A percentile compares a stretch with the other conserved stretches of the same genome.
phyloP scores from a whole-genome alignment of 176 grass and related monocot genomes.

The Triticum timopheevii region DNA sequence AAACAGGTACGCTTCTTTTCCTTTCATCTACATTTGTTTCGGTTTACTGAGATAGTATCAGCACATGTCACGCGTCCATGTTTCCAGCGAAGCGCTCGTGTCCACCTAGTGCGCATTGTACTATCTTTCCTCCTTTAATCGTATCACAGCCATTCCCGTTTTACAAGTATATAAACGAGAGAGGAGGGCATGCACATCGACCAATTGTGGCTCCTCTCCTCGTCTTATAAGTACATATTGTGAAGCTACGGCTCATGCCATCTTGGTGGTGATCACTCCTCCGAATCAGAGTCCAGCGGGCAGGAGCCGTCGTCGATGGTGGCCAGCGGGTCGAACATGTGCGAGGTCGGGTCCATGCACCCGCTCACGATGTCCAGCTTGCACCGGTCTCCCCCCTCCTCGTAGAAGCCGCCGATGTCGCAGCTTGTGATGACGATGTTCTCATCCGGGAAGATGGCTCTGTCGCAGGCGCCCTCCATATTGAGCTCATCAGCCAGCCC shows the following conservation, averaged over 20 bases:
- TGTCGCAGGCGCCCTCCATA: constrained; percentile 75
- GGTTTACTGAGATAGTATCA: background rate
- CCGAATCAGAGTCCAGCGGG: constrained; percentile 44
- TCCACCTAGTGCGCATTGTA: background rate
- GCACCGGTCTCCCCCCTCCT: constrained; percentile 77
- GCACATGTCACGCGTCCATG: background rate
- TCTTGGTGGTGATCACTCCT: constrained; percentile 33
- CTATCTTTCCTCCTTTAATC: background rate
- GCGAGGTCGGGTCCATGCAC: constrained; percentile 81
- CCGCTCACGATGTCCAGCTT: constrained; percentile 83
- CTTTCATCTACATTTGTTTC: background rate
- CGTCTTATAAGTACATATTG: background rate
- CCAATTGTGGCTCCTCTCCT: background rate
- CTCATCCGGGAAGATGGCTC: constrained; percentile 81
- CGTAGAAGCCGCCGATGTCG: constrained; percentile 68
- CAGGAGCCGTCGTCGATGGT: constrained; percentile 81
- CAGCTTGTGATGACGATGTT: constrained; percentile 85
- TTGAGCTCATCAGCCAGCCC: constrained; percentile 78
- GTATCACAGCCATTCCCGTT: background rate
- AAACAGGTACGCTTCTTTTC: too few relatives aligned
- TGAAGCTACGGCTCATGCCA: background rate
- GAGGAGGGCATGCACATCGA: background rate
- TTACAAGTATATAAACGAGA: background rate
- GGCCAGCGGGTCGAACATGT: constrained; percentile 67
- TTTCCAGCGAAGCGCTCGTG: background rate